phyloP scores from a whole-genome alignment of 2,329 filamentous ascomycete species.

The Arthrobotrys pseudoclavata region DNA sequence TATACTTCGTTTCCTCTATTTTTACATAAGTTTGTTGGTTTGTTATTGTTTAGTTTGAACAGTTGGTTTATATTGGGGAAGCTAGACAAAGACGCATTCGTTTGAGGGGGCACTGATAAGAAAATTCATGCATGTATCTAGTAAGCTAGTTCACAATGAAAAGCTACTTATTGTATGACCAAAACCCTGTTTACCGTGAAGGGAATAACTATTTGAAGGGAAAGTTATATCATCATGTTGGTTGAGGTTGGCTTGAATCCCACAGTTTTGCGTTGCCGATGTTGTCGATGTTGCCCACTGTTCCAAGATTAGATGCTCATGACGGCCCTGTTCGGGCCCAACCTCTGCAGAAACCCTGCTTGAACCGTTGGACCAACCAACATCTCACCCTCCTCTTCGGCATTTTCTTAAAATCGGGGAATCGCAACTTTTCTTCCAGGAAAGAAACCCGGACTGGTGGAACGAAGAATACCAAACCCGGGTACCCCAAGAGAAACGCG shows the following conservation, averaged over 20 bases:
- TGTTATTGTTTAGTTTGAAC: not conserved
- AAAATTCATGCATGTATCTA: constrained; percentile 37
- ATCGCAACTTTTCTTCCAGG: constrained; percentile 20
- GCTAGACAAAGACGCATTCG: constrained; percentile 14
- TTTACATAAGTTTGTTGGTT: not conserved
- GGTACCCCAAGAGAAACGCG: constrained; percentile 15
- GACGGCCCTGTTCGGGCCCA: not conserved
- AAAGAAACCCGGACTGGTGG: not conserved
- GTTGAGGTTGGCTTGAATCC: constrained; percentile 3
- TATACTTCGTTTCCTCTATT: not conserved
- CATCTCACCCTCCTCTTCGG: constrained; percentile 6
- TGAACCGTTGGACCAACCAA: constrained; percentile 30
- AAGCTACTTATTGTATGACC: constrained; percentile 24
- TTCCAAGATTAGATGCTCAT: constrained; percentile 56
- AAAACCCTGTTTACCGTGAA: not conserved
- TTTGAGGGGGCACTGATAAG: constrained; percentile 37
- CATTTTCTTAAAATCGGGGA: not conserved
- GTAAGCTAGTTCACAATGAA: constrained; percentile 1
- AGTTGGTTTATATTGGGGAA: constrained; percentile 9
- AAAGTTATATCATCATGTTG: constrained; percentile 24
- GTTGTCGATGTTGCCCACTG: constrained; percentile 39
- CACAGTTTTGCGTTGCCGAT: constrained; percentile 40
- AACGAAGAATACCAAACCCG: constrained; percentile 3
- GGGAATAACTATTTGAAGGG: constrained; percentile 8
- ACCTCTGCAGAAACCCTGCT: constrained; percentile 27